These are phyloP conservation scores for Penicillium bovifimosum DNA, from an alignment of 495 filamentous ascomycete genomes.

Conservation along the genomic window DNA sequence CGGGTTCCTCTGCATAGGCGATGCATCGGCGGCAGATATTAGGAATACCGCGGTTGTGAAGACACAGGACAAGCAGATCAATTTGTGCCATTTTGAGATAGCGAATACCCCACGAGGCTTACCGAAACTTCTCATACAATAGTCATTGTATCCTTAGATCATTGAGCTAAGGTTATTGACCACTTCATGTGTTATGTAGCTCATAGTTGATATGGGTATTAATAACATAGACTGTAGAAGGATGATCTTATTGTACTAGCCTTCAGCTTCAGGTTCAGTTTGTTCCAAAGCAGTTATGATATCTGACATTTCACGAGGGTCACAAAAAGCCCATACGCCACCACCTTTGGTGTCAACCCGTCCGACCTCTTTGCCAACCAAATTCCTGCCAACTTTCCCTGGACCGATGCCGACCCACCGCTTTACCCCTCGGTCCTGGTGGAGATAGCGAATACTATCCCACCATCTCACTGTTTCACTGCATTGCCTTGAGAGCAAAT, in stretches of 20 bases:
- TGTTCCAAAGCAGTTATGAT: slow-evolving; percentile 66
- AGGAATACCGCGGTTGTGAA: too few species aligned
- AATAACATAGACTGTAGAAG: neutral
- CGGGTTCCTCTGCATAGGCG: slow-evolving; percentile 43
- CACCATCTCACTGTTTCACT: slow-evolving; percentile 92
- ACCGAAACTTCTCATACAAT: neutral
- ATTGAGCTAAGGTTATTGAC: neutral
- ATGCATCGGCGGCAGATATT: neutral
- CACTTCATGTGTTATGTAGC: neutral
- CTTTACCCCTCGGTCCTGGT: slow-evolving; percentile 76
- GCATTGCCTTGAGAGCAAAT: slow-evolving; percentile 68
- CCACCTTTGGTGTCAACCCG: slow-evolving; percentile 77
- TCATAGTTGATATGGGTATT: neutral
- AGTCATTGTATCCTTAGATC: neutral
- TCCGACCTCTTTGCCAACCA: slow-evolving; percentile 94
- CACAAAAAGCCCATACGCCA: slow-evolving; percentile 87
- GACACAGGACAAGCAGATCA: neutral
- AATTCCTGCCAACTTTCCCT: slow-evolving; percentile 87
- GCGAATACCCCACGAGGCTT: neutral
- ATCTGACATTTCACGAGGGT: slow-evolving; percentile 75
- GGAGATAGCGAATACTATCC: slow-evolving; percentile 84
- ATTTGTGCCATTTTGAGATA: neutral
- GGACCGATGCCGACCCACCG: slow-evolving; percentile 94
- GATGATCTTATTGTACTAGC: neutral
- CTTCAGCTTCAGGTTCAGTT: slow-evolving; percentile 51